phyloP scores from a whole-genome alignment of 2,329 filamentous ascomycete genomes.

The Zymoseptoria ardabiliae region DNA sequence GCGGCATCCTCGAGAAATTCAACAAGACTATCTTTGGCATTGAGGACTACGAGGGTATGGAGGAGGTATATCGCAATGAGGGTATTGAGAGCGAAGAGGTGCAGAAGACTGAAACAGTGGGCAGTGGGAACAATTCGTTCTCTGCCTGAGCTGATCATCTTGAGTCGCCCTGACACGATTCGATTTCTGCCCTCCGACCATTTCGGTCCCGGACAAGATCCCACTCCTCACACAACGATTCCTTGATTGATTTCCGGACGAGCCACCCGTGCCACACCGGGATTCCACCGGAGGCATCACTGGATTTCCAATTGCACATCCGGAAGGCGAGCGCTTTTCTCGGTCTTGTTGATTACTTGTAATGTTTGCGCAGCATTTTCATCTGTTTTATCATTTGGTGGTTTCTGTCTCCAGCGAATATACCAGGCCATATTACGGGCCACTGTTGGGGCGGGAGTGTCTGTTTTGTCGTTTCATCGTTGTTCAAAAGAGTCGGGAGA shows the following conservation, averaged over 20 bases:
- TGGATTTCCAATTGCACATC: background rate
- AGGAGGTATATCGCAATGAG: constrained; percentile 21
- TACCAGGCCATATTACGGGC: constrained; percentile 26
- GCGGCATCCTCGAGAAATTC: constrained; percentile 59
- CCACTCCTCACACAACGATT: background rate
- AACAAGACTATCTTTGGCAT: constrained; percentile 30
- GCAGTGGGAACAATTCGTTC: constrained; percentile 21
- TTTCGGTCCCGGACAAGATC: too few species aligned
- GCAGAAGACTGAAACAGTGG: constrained; percentile 1
- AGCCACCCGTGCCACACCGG: background rate
- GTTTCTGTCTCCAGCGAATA: constrained; percentile 15
- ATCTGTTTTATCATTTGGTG: background rate
- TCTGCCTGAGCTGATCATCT: background rate
- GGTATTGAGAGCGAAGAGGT: constrained; percentile 8
- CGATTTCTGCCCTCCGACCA: background rate
- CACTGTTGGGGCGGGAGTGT: constrained; percentile 6
- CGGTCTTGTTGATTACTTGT: background rate
- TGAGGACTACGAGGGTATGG: constrained; percentile 8
- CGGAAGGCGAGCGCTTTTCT: constrained; percentile 3
- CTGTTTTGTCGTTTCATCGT: background rate
- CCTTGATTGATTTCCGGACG: background rate
- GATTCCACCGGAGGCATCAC: background rate
- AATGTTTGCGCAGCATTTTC: constrained; percentile 1
- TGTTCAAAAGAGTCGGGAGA: background rate
- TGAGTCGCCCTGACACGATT: background rate